Base-by-base conservation (phyloP, 2,329 filamentous ascomycete species). In the Bisporella sp. region DNA sequence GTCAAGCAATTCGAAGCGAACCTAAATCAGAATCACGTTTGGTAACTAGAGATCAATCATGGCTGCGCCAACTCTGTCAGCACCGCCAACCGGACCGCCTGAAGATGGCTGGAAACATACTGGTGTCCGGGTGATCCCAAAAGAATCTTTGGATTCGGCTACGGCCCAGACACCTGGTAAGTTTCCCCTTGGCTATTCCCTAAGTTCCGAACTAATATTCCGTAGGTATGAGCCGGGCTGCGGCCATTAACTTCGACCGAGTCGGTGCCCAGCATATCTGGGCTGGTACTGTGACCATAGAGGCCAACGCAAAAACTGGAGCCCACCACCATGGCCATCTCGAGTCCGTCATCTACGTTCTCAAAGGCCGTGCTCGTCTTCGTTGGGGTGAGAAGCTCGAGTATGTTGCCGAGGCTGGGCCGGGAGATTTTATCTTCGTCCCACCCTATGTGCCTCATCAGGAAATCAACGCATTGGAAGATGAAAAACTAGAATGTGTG, bases 381-480 rank as follows among this genome's bases (percentile, higher is more conserved):
- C 65, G 70, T 6, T 73, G 71, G 71, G 71, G 71, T 31, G 67
- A 70, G 56, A 67, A 64, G 46, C 56, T 73, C 47, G 67, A 73
- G 58, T 73, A 70, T 56, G 69, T 66, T 1, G 70, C 71, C 31
- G 70, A 72, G 59, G 70, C 70, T 28, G 70, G 71, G 13, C 70
- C 70, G 2, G 71, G 71, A 2, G 70, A 73, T 54, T 73, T 73
- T 55, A 73, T 73, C 48, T 73, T 68, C 55, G 70, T 73, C 31
- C 70, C 71, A 37, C 70, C 70, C 2, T 72, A 68, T 52, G 68
- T 70, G 41, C 69, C 70, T 39, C 70, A 73, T 59, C 70, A 73
- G 59, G 70, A 73, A 64, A 73, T 73, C 57, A 73, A 72, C 56
- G 70, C 70, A 4, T 60, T 58, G 33, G 64, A 65, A 48, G 64